These are phyloP conservation scores for Ceratocystis huliohia DNA, from an alignment of 2,329 filamentous ascomycete genomes.

Conservation along the genomic window DNA sequence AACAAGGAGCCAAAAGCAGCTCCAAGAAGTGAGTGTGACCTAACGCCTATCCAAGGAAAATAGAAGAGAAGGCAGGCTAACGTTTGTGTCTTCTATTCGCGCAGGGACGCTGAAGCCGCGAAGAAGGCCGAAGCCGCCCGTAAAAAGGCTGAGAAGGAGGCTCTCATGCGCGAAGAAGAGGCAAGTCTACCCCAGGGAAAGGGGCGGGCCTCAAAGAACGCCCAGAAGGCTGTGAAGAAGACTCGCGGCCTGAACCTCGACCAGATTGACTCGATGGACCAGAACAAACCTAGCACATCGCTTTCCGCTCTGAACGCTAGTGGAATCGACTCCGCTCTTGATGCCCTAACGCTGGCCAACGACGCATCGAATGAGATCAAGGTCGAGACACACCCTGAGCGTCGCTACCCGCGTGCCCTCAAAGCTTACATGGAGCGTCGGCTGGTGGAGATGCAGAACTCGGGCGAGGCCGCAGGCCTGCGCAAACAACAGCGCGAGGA, in stretches of 20 bases:
- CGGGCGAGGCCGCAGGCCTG: constrained; percentile 59
- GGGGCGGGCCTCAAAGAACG: constrained; percentile 54
- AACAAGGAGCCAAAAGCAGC: constrained; percentile 70
- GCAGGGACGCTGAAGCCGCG: constrained; percentile 67
- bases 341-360: constrained; percentile 59
- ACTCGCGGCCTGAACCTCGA: constrained; percentile 63
- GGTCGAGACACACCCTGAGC: constrained; percentile 79
- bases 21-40: constrained; percentile 65
- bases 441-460: constrained; percentile 71
- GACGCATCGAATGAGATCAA: constrained; percentile 41
- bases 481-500: constrained; percentile 75
- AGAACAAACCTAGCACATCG: constrained; percentile 26
- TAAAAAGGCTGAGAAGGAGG: constrained; percentile 88
- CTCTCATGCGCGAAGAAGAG: constrained; percentile 72
- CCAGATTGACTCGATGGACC: constrained; percentile 64
- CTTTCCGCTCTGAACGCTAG: constrained; percentile 59
- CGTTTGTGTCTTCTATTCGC: not conserved
- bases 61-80: constrained; percentile 12
- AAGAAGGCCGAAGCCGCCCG: constrained; percentile 71
- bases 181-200: constrained; percentile 44
- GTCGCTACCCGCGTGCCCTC: constrained; percentile 75
- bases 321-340: constrained; percentile 87
- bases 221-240: constrained; percentile 41
- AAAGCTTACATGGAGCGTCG: constrained; percentile 69
- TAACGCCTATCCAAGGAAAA: constrained; percentile 8